Percentiles rank a stretch among this genome's conserved stretches.
Evolutionary conservation across 2,329 filamentous ascomycete genomes (phyloP).

Genomic region (Pestalotiopsis sp.): DNA sequence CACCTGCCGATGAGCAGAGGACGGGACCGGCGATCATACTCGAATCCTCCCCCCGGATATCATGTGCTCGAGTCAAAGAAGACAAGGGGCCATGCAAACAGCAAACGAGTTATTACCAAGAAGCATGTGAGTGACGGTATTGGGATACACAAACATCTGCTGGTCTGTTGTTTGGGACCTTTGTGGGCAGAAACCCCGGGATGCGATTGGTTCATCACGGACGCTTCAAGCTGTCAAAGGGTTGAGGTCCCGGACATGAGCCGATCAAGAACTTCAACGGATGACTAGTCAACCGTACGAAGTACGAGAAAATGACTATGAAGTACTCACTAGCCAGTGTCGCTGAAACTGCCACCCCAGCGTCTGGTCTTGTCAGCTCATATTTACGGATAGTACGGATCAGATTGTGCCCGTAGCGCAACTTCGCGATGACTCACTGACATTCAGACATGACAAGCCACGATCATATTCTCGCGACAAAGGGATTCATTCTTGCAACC

Average conservation of each 20-base stretch:
- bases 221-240: slow-evolving; percentile 2
- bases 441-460: not conserved
- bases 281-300: not conserved
- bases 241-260: not conserved
- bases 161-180: not conserved
- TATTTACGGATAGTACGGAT: not conserved
- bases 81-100: not conserved
- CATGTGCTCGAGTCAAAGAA: not conserved
- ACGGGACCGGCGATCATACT: not conserved
- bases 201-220: slow-evolving; percentile 8
- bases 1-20: not conserved
- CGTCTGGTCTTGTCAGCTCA: not conserved
- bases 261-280: not conserved
- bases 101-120: not conserved
- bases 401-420: not conserved
- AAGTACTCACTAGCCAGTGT: not conserved
- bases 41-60: not conserved
- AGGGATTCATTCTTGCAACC: not conserved
- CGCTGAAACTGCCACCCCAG: not conserved
- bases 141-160: not conserved
- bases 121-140: slow-evolving; percentile 2
- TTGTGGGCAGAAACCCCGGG: not conserved
- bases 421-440: not conserved
- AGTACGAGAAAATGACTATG: too few species aligned
- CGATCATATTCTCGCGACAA: not conserved